A percentile compares a stretch with the other conserved stretches of the same genome.
These are phyloP conservation scores for Colletotrichum cereale DNA, from an alignment of 2,329 filamentous ascomycete species.

Conservation along the genomic window DNA sequence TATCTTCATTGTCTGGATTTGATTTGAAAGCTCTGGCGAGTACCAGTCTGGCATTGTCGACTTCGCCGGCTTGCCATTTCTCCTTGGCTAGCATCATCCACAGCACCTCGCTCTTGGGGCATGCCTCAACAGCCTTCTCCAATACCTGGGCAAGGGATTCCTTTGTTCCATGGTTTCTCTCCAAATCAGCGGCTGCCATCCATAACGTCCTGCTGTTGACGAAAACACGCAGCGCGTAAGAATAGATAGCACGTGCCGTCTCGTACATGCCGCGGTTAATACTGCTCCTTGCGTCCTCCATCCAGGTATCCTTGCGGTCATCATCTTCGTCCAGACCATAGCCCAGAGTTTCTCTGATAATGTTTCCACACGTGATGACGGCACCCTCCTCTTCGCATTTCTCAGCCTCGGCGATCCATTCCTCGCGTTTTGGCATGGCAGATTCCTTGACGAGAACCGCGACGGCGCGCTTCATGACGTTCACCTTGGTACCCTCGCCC, in stretches of 20 bases:
- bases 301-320: constrained; percentile 94
- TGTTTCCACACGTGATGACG: constrained; percentile 85
- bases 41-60: constrained; percentile 87
- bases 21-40: constrained; percentile 92
- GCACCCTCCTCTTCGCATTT: constrained; percentile 94
- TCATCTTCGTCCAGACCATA: constrained; percentile 97
- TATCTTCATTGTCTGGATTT: constrained; percentile 97
- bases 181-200: constrained; percentile 90
- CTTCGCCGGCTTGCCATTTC: constrained; percentile 89
- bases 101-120: constrained; percentile 88
- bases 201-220: constrained; percentile 89
- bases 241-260: constrained; percentile 93
- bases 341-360: constrained; percentile 91
- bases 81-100: constrained; percentile 98
- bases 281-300: constrained; percentile 89
- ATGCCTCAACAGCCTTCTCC: constrained; percentile 94
- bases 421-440: constrained; percentile 96
- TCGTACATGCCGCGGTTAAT: constrained; percentile 87
- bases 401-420: constrained; percentile 96
- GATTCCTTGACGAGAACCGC: constrained; percentile 90
- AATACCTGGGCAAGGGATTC: constrained; percentile 87
- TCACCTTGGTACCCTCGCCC: constrained; percentile 82
- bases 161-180: constrained; percentile 87
- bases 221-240: constrained; percentile 90
- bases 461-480: constrained; percentile 94